phyloP scores from a whole-genome alignment of 2,329 filamentous ascomycete species.

The Aspergillus spinulosporus region DNA sequence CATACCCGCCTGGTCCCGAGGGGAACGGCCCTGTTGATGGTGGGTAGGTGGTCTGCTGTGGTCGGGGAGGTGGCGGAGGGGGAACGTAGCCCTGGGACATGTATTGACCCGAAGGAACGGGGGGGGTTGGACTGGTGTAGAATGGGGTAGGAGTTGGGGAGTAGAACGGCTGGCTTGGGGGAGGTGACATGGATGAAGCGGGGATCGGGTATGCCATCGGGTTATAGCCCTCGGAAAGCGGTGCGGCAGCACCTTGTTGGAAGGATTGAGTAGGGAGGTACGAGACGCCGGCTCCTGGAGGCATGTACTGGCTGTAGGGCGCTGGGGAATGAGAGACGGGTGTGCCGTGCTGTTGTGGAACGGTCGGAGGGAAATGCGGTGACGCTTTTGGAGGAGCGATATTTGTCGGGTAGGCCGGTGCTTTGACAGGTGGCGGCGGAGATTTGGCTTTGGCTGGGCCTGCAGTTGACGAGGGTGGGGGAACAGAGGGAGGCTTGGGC shows the following conservation, averaged over 20 bases:
- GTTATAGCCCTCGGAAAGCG: conserved; percentile 49
- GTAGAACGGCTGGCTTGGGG: conserved; percentile 45
- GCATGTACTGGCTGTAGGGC: conserved; percentile 39
- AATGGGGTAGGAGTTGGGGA: conserved; percentile 37
- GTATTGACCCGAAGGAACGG: conserved; percentile 44
- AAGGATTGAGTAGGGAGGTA: conserved; percentile 37
- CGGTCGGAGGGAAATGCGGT: conserved; percentile 35
- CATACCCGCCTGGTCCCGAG: conserved; percentile 57
- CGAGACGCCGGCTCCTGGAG: conserved; percentile 24
- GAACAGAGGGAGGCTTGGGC: conserved; percentile 35
- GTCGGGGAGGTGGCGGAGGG: conserved; percentile 66
- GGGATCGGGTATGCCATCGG: conserved; percentile 53
- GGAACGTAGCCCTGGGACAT: conserved; percentile 66
- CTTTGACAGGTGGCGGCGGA: conserved; percentile 36
- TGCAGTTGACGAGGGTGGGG: conserved; percentile 44
- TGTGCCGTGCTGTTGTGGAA: conserved; percentile 28
- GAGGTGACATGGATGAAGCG: conserved; percentile 41
- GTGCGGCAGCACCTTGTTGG: conserved; percentile 45
- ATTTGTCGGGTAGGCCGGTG: conserved; percentile 33
- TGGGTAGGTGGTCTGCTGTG: conserved; percentile 51
- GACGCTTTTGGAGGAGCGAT: conserved; percentile 45
- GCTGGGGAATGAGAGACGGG: conserved; percentile 39
- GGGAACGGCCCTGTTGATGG: conserved; percentile 56
- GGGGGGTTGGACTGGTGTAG: conserved; percentile 38
- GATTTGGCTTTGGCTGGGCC: conserved; percentile 48